phyloP scores from a whole-genome alignment of 2,329 filamentous ascomycete species.

The Ceratocystis ficicola region DNA sequence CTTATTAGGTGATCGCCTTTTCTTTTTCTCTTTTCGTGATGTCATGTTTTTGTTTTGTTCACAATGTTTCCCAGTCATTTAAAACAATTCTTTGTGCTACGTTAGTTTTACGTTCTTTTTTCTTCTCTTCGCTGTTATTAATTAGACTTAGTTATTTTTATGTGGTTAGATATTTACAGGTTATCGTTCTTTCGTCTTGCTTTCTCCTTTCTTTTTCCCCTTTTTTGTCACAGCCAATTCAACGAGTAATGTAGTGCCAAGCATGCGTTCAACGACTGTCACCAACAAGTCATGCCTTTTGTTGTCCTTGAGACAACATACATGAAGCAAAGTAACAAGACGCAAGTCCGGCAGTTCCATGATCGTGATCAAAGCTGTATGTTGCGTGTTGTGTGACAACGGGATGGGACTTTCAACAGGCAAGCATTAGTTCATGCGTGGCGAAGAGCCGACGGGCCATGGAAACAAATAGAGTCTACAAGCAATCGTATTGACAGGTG shows the following conservation, averaged over 20 bases:
- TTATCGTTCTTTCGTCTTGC: background rate
- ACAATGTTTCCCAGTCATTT: background rate
- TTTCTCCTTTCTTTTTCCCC: background rate
- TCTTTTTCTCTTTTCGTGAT: background rate
- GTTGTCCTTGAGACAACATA: background rate
- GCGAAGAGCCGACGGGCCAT: background rate
- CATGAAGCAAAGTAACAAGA: too few relatives aligned
- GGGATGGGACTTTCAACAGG: background rate
- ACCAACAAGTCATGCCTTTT: background rate
- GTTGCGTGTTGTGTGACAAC: background rate
- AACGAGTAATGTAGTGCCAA: background rate
- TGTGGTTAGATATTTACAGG: background rate
- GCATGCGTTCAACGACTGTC: background rate
- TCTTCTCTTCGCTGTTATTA: background rate
- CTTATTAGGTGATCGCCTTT: background rate
- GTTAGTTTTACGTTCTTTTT: background rate
- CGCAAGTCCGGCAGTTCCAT: too few relatives aligned
- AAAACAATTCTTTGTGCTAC: background rate
- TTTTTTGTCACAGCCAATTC: background rate
- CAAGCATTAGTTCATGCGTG: background rate
- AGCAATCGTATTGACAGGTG: too few relatives aligned
- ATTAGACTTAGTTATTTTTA: constrained; percentile 5
- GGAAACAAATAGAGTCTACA: too few relatives aligned
- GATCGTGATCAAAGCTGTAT: background rate
- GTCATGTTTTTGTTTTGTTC: background rate